Conservation (phyloP, 1,284 basidiomycete genomes). For the Boletus albobrunnescens region DNA sequence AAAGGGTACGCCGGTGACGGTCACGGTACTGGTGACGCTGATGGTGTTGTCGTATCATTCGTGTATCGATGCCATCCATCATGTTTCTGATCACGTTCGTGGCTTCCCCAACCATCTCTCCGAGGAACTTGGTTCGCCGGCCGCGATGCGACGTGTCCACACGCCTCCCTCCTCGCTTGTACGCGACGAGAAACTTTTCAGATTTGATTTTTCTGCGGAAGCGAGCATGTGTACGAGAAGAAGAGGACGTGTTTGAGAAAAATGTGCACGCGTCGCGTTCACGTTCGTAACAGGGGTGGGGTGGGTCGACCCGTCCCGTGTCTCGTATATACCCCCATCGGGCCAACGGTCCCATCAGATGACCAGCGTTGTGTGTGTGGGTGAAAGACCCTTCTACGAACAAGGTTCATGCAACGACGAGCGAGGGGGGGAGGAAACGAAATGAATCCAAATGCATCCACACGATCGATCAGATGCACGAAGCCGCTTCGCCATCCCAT, state of each 20-base stretch:
- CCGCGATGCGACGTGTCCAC: background rate
- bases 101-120: no score
- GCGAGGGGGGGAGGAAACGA: background rate
- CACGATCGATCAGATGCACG: no score
- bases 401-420: background rate
- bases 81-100: constrained; percentile 4
- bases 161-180: background rate
- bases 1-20: no score
- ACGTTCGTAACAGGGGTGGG: background rate
- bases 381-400: background rate
- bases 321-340: background rate
- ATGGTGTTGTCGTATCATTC: constrained; percentile 3
- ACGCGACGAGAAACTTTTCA: constrained; percentile 15
- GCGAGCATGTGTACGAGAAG: constrained; percentile 7
- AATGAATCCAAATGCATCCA: no score
- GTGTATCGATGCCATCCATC: background rate
- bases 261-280: no score
- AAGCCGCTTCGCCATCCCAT: no score
- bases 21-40: no score
- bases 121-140: no score
- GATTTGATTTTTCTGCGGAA: constrained; percentile 24
- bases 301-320: background rate
- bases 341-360: background rate
- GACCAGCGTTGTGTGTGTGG: background rate
- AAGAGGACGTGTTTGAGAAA: background rate